Evolutionary conservation across 768 basidiomycete genomes (phyloP).

Genomic region (Serendipita sp.): DNA sequence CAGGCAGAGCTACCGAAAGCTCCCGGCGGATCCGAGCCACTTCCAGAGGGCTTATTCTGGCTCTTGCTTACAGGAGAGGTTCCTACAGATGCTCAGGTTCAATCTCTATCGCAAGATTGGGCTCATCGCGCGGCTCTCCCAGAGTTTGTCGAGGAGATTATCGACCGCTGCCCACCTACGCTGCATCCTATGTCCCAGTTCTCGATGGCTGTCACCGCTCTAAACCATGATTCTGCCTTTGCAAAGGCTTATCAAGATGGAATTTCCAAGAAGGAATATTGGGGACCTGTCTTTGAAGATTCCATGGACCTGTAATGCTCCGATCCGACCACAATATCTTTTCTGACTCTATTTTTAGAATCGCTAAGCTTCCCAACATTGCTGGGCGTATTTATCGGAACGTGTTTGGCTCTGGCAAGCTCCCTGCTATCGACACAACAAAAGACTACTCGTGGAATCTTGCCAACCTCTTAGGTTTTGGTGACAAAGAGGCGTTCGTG

Average conservation of each 20-base stretch:
- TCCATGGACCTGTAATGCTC: constrained; percentile 60
- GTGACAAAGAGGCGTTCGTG: constrained; percentile 73
- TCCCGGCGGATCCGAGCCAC: constrained; percentile 72
- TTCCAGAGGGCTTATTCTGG: constrained; percentile 94
- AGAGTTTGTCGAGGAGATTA: constrained; percentile 88
- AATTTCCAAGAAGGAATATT: constrained; percentile 90
- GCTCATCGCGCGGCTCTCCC: constrained; percentile 84
- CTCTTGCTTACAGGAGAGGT: constrained; percentile 88
- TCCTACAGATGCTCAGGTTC: constrained; percentile 79
- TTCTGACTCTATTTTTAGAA: constrained; percentile 29
- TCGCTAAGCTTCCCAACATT: constrained; percentile 93
- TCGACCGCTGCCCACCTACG: constrained; percentile 84
- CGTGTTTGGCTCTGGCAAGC: constrained; percentile 75
- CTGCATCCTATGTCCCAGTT: constrained; percentile 99
- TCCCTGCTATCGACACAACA: constrained; percentile 61
- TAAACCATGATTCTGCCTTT: constrained; percentile 93
- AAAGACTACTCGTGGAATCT: constrained; percentile 90
- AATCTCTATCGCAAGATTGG: constrained; percentile 82
- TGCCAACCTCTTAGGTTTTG: constrained; percentile 80
- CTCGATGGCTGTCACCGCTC: constrained; percentile 85
- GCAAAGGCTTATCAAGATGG: constrained; percentile 90
- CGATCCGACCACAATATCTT: neutral
- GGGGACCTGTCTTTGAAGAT: constrained; percentile 86
- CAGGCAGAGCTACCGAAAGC: constrained; percentile 80
- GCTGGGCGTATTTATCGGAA: constrained; percentile 86